Percentiles rank a stretch among this genome's conserved stretches.
Evolutionary conservation across 257 asterid species (phyloP).

Genomic region (Jasminum sambac): DNA sequence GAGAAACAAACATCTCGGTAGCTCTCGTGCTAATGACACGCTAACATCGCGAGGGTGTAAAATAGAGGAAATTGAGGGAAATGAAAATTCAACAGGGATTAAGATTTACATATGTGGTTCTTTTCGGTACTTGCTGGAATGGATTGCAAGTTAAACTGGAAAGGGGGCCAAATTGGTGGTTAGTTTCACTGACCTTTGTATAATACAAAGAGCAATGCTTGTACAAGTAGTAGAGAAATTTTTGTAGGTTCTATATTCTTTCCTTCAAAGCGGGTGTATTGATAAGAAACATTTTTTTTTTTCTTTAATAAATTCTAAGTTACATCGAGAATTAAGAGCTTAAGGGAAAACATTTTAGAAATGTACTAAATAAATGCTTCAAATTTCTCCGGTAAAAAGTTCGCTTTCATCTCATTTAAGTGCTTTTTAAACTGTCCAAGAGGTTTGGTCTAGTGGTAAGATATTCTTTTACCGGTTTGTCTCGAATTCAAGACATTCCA

Average conservation of each 20-base stretch:
- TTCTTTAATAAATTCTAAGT: no score
- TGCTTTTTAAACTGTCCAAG: no score
- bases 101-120: constrained; percentile 17
- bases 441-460: no score
- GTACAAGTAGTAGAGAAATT: not conserved
- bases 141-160: no score
- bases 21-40: not conserved
- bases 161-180: not conserved
- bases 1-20: not conserved
- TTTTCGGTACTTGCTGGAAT: constrained; percentile 14
- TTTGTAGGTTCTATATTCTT: constrained; percentile 1
- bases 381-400: no score
- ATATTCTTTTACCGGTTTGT: no score
- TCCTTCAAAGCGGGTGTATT: constrained; percentile 23
- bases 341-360: no score
- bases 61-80: constrained; percentile 1
- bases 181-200: constrained; percentile 27
- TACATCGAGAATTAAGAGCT: no score
- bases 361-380: no score
- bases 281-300: not conserved
- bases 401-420: no score
- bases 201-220: constrained; percentile 28
- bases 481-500: no score
- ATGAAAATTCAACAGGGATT: constrained; percentile 10
- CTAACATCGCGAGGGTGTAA: not conserved